These are phyloP conservation scores for Lupinus albus DNA, from an alignment of 306 rosid genomes.

Conservation along the genomic window DNA sequence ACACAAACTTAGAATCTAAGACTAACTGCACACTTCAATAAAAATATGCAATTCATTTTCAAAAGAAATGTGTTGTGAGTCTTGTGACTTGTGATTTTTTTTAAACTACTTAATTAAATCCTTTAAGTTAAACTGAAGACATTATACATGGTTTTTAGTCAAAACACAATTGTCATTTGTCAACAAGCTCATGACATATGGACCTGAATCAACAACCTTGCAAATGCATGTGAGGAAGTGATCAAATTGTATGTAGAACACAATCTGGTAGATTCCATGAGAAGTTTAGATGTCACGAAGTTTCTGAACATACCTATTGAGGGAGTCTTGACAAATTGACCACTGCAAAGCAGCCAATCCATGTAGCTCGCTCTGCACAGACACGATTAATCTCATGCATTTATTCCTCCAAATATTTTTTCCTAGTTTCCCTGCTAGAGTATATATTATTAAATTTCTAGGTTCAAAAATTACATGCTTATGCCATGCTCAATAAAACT, in stretches of 20 bases:
- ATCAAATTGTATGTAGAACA: slow-evolving; percentile 17
- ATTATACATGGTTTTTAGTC: neutral
- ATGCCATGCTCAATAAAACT: slow-evolving; percentile 25
- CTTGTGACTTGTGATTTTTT: neutral
- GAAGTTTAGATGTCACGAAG: slow-evolving; percentile 30
- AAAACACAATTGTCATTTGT: neutral
- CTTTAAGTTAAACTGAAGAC: neutral
- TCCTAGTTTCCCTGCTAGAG: slow-evolving; percentile 39
- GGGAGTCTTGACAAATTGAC: slow-evolving; percentile 91
- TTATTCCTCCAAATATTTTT: slow-evolving; percentile 39
- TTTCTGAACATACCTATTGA: slow-evolving; percentile 59
- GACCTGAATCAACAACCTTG: slow-evolving; percentile 17
- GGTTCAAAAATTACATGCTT: slow-evolving; percentile 11
- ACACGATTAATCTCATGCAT: slow-evolving; percentile 44
- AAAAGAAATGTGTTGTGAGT: neutral
- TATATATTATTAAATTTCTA: slow-evolving; percentile 35
- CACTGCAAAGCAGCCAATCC: slow-evolving; percentile 95
- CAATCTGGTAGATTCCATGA: slow-evolving; percentile 14
- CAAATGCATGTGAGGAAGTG: slow-evolving; percentile 25
- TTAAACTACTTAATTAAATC: neutral
- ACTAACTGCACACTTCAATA: neutral
- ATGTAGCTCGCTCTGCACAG: slow-evolving; percentile 81
- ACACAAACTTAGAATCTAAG: neutral
- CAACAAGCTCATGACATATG: slow-evolving; percentile 5
- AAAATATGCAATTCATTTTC: neutral